Base-by-base conservation (phyloP, 1,139 yeast genomes). In the Zygosaccharomyces sapae region DNA sequence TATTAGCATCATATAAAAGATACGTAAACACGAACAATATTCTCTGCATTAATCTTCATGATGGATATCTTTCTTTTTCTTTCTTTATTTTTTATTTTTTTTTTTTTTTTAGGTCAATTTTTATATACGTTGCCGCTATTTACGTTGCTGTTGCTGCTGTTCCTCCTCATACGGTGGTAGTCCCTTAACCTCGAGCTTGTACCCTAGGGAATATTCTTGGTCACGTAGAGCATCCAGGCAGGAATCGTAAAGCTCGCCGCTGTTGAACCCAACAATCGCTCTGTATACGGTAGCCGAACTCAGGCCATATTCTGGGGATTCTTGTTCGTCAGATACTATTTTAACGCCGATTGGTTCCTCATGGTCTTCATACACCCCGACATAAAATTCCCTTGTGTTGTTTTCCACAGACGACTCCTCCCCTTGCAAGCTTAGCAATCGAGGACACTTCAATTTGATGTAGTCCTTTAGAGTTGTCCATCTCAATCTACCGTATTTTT, bases 391-490 rank as follows among this genome's bases (percentile, higher is more conserved):
- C 45, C 63, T 49, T 9, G 65, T 61, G 34, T 58, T 59, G 41
- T 59, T 53, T n/a, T 41, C 50, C 3, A 34, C 13, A 34, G 41
- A 42, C 16, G 38, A 27, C 22, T 24, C 27, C 8, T 45, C 38
- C 25, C 46, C 44, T 20, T 48, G 48, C 41, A 55, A 46, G 36
- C 53, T 54, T 25, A 61, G 39, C 43, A 63, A 51, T 36, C 52
- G 55, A 8, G 64, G 63, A 44, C 67, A 64, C 43, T 60, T 62
- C 34, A 59, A 47, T 49, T 62, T 63, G 22, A 64, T 60, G 42
- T 58, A 64, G 46, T 64, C 68, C 47, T 64, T 64, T 12, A 64
- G 47, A 3, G 61, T 56, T 1, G 65, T 61, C 68, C 68, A 64
- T 40, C 64, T 56, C 33, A 64, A 47, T 40, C 63, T 62, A 5